Percentiles rank a stretch among this genome's conserved stretches.
Conservation (phyloP, 768 basidiomycete genomes). For the Paxillus rubicundulus region DNA sequence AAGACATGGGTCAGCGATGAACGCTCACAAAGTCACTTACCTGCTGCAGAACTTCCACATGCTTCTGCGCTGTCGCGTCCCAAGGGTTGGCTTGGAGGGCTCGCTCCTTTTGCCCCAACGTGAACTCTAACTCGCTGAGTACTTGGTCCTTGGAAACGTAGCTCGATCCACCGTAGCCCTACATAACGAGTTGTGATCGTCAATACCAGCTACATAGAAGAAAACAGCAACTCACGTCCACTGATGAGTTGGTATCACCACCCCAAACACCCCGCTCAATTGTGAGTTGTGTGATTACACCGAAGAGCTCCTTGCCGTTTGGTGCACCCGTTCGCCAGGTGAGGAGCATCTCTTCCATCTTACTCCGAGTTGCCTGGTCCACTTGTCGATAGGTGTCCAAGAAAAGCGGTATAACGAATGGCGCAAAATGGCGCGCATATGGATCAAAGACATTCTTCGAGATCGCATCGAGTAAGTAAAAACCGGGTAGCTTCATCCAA, state of each 20-base stretch:
- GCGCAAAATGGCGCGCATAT: constrained; percentile 82
- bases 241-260: constrained; percentile 40
- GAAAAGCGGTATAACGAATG: constrained; percentile 80
- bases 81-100: constrained; percentile 68
- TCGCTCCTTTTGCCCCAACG: constrained; percentile 78
- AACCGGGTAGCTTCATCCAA: constrained; percentile 88
- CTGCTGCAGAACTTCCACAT: constrained; percentile 78
- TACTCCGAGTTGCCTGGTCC: constrained; percentile 78
- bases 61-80: constrained; percentile 64
- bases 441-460: constrained; percentile 95
- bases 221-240: constrained; percentile 36
- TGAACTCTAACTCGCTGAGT: constrained; percentile 77
- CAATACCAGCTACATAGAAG: not conserved
- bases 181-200: constrained; percentile 19
- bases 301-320: constrained; percentile 80
- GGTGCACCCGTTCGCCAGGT: constrained; percentile 93
- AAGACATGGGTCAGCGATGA: not conserved
- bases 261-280: constrained; percentile 88
- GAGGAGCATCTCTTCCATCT: constrained; percentile 97
- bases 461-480: constrained; percentile 95
- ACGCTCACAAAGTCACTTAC: constrained; percentile 40
- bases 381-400: constrained; percentile 85
- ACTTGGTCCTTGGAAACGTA: constrained; percentile 76
- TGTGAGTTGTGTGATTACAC: constrained; percentile 69
- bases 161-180: constrained; percentile 37